Evolutionary conservation across 306 rosid genomes (phyloP).

Genomic region (Datisca glomerata): DNA sequence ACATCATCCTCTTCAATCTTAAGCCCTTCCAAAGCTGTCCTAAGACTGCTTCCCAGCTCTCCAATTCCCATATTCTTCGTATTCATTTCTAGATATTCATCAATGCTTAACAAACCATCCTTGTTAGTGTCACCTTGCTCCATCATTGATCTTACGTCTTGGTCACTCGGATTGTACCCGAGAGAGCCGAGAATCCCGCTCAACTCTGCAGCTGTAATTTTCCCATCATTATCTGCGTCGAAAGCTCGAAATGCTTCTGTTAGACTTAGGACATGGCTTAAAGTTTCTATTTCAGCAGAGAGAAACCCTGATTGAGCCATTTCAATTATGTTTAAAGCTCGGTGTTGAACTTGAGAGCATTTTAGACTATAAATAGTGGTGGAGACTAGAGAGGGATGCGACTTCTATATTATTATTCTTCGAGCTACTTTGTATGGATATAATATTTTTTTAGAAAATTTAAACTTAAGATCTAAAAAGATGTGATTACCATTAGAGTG

Average conservation of each 20-base stretch:
- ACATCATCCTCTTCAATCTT: slow-evolving; percentile 32
- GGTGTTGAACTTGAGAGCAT: too few relatives aligned
- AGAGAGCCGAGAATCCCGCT: slow-evolving; percentile 57
- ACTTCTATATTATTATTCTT: too few relatives aligned
- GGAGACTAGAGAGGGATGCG: too few relatives aligned
- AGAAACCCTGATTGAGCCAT: slow-evolving; percentile 38
- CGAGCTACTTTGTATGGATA: too few relatives aligned
- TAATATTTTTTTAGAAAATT: too few relatives aligned
- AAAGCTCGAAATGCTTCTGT: slow-evolving; percentile 57
- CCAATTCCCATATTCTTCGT: slow-evolving; percentile 42
- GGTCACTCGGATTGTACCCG: slow-evolving; percentile 39
- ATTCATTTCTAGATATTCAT: slow-evolving; percentile 39
- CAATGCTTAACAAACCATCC: slow-evolving; percentile 43
- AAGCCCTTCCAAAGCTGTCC: slow-evolving; percentile 31
- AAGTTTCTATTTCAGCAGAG: slow-evolving; percentile 42
- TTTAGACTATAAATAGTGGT: too few relatives aligned
- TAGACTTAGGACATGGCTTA: slow-evolving; percentile 32
- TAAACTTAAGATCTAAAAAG: too few relatives aligned
- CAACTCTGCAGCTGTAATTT: slow-evolving; percentile 40
- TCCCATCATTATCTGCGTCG: slow-evolving; percentile 50
- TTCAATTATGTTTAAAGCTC: too few relatives aligned
- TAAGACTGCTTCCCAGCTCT: slow-evolving; percentile 20
- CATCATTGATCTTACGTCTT: slow-evolving; percentile 59
- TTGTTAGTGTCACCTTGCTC: slow-evolving; percentile 45
- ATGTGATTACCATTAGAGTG: too few relatives aligned